Percentiles rank a stretch among this genome's conserved stretches.
These are phyloP conservation scores for Oryza meridionalis DNA, from an alignment of 176 grass and related monocot genomes.

Conservation along the genomic window DNA sequence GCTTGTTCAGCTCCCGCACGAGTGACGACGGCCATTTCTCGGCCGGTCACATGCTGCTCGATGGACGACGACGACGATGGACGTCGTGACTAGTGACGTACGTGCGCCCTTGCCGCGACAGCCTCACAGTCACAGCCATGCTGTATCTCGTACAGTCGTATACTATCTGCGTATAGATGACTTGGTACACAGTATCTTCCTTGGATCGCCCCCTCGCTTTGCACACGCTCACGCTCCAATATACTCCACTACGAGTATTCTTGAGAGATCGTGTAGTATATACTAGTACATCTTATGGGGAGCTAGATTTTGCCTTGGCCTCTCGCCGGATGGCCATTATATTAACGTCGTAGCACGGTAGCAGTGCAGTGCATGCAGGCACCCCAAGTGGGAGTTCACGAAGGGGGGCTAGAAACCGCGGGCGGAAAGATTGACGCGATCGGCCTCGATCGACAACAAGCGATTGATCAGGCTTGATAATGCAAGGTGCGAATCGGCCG, in stretches of 20 bases:
- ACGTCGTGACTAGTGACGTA: too few relatives aligned
- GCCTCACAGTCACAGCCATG: not conserved
- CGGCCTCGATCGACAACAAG: not conserved
- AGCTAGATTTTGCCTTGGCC: constrained; percentile 15
- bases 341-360: too few relatives aligned
- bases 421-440: not conserved
- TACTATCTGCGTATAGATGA: too few relatives aligned
- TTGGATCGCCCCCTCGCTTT: not conserved
- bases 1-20: not conserved
- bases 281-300: too few relatives aligned
- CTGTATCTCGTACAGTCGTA: not conserved
- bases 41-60: not conserved
- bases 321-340: not conserved
- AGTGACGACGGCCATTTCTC: not conserved
- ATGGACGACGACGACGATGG: not conserved
- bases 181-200: not conserved
- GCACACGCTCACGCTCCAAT: too few relatives aligned
- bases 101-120: too few relatives aligned
- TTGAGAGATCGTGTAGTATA: not conserved
- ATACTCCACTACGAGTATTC: too few relatives aligned
- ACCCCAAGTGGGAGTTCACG: too few relatives aligned
- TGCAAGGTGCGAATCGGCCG: not conserved
- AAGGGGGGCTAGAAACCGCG: not conserved
- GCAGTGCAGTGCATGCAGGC: too few relatives aligned
- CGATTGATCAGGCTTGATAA: too few relatives aligned